Conservation (phyloP, 2,329 filamentous ascomycete species). For the Zalaria obscura region DNA sequence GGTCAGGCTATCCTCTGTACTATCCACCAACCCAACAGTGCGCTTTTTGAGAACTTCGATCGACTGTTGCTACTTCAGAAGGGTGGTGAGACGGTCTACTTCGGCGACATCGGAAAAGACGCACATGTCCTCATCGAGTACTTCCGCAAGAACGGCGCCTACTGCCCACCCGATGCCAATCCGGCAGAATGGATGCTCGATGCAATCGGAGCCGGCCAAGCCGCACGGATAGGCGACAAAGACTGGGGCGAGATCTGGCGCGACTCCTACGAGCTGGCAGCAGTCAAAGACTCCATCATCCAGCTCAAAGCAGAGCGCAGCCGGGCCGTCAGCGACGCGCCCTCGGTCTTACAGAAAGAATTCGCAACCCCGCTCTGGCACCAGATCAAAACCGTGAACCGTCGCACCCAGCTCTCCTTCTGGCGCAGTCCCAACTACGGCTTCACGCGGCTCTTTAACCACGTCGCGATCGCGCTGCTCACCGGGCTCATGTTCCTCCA, state of each 20-base stretch:
- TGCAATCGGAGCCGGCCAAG: conserved; percentile 62
- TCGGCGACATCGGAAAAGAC: conserved; percentile 31
- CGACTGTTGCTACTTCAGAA: conserved; percentile 28
- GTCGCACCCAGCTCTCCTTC: conserved; percentile 61
- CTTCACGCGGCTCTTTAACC: conserved; percentile 76
- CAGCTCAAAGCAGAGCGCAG: conserved; percentile 50
- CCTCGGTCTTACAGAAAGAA: conserved; percentile 48
- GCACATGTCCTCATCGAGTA: conserved; percentile 26
- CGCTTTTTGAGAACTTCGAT: conserved; percentile 32
- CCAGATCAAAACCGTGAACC: conserved; percentile 63
- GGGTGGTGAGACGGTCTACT: conserved; percentile 32
- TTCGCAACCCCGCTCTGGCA: conserved; percentile 69
- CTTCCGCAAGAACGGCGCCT: conserved; percentile 44
- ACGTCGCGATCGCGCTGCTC: conserved; percentile 62
- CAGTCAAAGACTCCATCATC: conserved; percentile 51
- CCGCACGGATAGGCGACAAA: conserved; percentile 54
- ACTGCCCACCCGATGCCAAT: conserved; percentile 40
- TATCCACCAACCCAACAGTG: conserved; percentile 28
- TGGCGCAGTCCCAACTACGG: conserved; percentile 83
- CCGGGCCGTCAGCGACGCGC: conserved; percentile 28
- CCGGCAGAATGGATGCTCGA: conserved; percentile 72
- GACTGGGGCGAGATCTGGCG: conserved; percentile 75
- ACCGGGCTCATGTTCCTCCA: conserved; percentile 70
- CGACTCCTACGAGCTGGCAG: conserved; percentile 54
- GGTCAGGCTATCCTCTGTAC: conserved; percentile 33